Conservation (phyloP, 1,139 yeast genomes). For the Taphrina confusa region DNA sequence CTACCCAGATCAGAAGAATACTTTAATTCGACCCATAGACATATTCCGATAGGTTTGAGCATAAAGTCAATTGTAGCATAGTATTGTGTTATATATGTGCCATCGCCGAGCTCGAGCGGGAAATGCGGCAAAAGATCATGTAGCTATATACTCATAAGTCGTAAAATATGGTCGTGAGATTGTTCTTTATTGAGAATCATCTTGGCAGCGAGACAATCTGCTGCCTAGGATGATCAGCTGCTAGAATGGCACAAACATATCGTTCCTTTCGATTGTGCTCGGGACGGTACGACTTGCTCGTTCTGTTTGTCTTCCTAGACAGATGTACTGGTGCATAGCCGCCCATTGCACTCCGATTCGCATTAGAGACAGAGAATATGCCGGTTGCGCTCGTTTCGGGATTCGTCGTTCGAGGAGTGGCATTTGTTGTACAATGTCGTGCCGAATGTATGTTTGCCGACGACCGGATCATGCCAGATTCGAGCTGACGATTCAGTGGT, state of each 20-base stretch:
- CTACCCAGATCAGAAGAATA: too few species aligned
- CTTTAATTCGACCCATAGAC: too few species aligned
- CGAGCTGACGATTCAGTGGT: neutral
- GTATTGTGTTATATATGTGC: neutral
- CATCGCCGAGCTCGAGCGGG: neutral
- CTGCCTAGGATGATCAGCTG: constrained; percentile 17
- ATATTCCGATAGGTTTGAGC: too few species aligned
- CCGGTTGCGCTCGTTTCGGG: neutral
- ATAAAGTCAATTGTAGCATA: too few species aligned
- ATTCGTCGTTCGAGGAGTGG: neutral
- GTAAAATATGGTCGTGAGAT: too few species aligned
- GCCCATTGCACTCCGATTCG: neutral
- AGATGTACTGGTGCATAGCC: neutral
- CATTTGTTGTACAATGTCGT: too few species aligned
- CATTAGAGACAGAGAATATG: neutral
- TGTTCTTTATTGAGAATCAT: too few species aligned
- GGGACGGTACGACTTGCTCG: neutral
- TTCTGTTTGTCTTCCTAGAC: neutral
- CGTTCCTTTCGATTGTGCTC: neutral
- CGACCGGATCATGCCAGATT: neutral
- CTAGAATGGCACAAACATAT: constrained; percentile 25
- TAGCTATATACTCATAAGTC: too few species aligned
- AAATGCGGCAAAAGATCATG: neutral
- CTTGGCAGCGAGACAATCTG: too few species aligned
- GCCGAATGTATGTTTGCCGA: too few species aligned